Conservation (phyloP, 345 rosid genomes). For the Bretschneidera sinensis region DNA sequence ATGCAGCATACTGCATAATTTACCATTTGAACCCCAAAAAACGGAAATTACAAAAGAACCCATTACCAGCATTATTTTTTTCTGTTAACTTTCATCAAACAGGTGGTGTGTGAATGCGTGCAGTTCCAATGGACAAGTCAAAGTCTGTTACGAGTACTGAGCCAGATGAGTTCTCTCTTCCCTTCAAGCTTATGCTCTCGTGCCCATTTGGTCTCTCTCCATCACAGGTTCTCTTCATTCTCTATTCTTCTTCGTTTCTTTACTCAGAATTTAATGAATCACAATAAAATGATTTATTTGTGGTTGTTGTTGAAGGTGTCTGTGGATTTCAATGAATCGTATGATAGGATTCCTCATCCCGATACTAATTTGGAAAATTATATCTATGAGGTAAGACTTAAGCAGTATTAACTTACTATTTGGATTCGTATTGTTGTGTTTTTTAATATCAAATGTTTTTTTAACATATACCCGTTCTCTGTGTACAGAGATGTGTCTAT, state of each 20-base stretch:
- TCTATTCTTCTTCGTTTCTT: background rate
- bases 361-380: slow-evolving; percentile 61
- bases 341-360: slow-evolving; percentile 61
- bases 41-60: too few species aligned
- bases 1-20: too few species aligned
- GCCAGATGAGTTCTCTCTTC: slow-evolving; percentile 15
- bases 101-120: too few species aligned
- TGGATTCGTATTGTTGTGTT: background rate
- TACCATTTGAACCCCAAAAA: too few species aligned
- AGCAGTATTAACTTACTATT: background rate
- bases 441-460: background rate
- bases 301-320: slow-evolving; percentile 43
- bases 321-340: slow-evolving; percentile 50
- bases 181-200: slow-evolving; percentile 59
- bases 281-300: too few species aligned
- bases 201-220: slow-evolving; percentile 64
- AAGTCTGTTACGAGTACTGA: slow-evolving; percentile 8
- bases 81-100: background rate
- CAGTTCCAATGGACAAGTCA: slow-evolving; percentile 23
- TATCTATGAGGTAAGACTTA: slow-evolving; percentile 47
- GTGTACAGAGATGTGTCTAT: background rate
- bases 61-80: background rate
- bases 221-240: slow-evolving; percentile 47
- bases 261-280: background rate
- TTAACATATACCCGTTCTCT: background rate